Percentiles rank a stretch among this genome's conserved stretches.
These are phyloP conservation scores for Colletotrichum trifolii DNA, from an alignment of 2,329 filamentous ascomycete genomes.

Conservation along the genomic window DNA sequence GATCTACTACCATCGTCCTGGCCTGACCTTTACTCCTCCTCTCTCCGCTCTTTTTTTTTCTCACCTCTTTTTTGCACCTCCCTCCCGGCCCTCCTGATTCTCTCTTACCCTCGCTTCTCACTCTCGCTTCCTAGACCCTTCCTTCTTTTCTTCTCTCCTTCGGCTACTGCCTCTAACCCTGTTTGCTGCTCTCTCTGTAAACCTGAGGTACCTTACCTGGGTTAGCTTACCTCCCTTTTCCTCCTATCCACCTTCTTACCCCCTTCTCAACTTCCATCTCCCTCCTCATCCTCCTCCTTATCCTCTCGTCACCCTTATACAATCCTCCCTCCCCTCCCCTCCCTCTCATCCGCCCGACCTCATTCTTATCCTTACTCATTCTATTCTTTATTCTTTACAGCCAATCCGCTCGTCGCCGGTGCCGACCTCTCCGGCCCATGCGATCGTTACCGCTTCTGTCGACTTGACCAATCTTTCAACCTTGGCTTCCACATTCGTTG, in stretches of 20 bases:
- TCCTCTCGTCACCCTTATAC: conserved; percentile 40
- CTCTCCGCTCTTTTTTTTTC: conserved; percentile 30
- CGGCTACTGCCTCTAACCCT: conserved; percentile 22
- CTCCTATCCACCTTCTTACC: conserved; percentile 31
- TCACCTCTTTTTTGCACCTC: conserved; percentile 19
- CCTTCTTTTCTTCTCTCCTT: conserved; percentile 45
- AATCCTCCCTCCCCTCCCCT: conserved; percentile 40
- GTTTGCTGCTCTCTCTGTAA: conserved; percentile 44
- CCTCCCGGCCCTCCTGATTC: conserved; percentile 8
- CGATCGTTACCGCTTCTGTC: conserved; percentile 34
- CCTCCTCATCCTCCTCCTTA: conserved; percentile 34
- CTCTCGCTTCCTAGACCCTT: conserved; percentile 44
- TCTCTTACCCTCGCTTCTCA: conserved; percentile 42
- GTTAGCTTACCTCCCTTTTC: conserved; percentile 33
- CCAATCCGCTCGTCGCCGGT: conserved; percentile 28
- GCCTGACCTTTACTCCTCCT: conserved; percentile 25
- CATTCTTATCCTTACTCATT: conserved; percentile 45
- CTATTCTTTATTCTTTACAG: conserved; percentile 44
- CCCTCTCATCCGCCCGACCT: conserved; percentile 43
- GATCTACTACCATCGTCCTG: conserved; percentile 17
- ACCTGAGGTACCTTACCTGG: conserved; percentile 16
- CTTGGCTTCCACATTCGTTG: conserved; percentile 38
- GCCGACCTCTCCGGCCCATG: conserved; percentile 32
- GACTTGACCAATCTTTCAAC: conserved; percentile 32
- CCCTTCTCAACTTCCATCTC: conserved; percentile 32